phyloP scores from a whole-genome alignment of 2,329 filamentous ascomycete species.

The Pseudogymnoascus sp. region DNA sequence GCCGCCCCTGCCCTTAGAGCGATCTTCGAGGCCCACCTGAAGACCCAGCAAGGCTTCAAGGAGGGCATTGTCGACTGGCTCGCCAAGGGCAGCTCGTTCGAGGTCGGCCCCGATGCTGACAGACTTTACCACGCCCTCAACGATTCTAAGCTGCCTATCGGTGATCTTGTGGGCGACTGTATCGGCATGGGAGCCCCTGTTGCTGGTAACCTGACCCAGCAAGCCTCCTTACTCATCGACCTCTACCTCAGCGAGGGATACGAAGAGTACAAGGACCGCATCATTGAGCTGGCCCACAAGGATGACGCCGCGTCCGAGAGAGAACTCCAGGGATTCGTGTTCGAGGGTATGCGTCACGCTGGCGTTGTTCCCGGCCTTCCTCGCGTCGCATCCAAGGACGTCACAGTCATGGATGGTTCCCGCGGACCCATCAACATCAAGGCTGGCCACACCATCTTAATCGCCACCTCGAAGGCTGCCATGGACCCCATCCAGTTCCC shows the following conservation, averaged over 20 bases:
- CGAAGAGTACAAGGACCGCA: slow-evolving; percentile 41
- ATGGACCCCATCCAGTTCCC: slow-evolving; percentile 34
- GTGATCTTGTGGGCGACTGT: slow-evolving; percentile 40
- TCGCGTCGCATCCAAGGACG: slow-evolving; percentile 38
- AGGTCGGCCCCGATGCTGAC: slow-evolving; percentile 41
- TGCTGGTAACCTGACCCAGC: slow-evolving; percentile 43
- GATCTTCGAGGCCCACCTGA: slow-evolving; percentile 37
- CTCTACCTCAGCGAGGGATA: slow-evolving; percentile 42
- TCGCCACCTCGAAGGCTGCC: slow-evolving; percentile 35
- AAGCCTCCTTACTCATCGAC: slow-evolving; percentile 44
- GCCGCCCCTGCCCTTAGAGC: slow-evolving; percentile 30
- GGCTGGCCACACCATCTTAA: slow-evolving; percentile 34
- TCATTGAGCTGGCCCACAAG: slow-evolving; percentile 40
- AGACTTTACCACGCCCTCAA: slow-evolving; percentile 42
- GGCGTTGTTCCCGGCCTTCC: slow-evolving; percentile 43
- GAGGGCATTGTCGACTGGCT: slow-evolving; percentile 38
- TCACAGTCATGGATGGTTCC: slow-evolving; percentile 35
- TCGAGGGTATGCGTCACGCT: slow-evolving; percentile 46
- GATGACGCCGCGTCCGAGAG: slow-evolving; percentile 33
- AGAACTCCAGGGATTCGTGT: slow-evolving; percentile 45
- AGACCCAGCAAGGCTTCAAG: slow-evolving; percentile 35
- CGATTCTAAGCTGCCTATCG: slow-evolving; percentile 36
- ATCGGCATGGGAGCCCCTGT: slow-evolving; percentile 42
- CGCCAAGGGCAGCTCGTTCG: slow-evolving; percentile 39
- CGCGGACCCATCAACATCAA: slow-evolving; percentile 40